Evolutionary conservation across 2,329 filamentous ascomycete genomes (phyloP).

Genomic region (Aspergillus ochraceus): DNA sequence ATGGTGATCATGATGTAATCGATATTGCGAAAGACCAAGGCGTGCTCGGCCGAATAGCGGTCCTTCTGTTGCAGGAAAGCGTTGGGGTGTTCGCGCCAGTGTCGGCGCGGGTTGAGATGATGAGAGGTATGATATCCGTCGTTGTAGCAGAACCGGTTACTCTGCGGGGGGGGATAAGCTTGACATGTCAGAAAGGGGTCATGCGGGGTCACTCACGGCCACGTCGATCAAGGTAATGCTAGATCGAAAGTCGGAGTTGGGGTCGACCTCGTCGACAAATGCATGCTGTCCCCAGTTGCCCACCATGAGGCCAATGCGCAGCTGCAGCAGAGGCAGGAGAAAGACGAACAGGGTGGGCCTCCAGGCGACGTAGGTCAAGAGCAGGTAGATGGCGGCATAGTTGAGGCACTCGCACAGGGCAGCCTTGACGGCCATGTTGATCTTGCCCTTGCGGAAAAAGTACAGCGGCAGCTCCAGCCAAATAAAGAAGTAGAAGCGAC

Average conservation of each 20-base stretch:
- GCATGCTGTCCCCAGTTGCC: constrained; percentile 86
- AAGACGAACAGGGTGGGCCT: constrained; percentile 64
- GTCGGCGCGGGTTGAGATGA: constrained; percentile 47
- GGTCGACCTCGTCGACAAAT: constrained; percentile 72
- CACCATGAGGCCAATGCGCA: constrained; percentile 73
- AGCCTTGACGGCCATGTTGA: constrained; percentile 54
- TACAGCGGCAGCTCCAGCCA: constrained; percentile 76
- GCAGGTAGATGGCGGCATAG: constrained; percentile 54
- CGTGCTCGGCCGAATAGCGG: constrained; percentile 65
- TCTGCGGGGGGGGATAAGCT: constrained; percentile 48
- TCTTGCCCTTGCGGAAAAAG: constrained; percentile 65
- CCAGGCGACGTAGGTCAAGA: constrained; percentile 52
- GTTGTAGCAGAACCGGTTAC: constrained; percentile 79
- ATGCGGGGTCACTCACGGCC: constrained; percentile 55
- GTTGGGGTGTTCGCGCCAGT: constrained; percentile 78
- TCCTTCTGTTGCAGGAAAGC: constrained; percentile 70
- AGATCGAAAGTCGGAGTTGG: constrained; percentile 74
- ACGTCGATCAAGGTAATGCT: constrained; percentile 81
- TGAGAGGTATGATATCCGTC: constrained; percentile 76
- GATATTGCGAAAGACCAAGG: constrained; percentile 77
- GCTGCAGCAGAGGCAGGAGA: constrained; percentile 63
- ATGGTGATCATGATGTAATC: constrained; percentile 77
- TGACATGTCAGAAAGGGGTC: background rate
- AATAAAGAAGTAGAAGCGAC: constrained; percentile 70
- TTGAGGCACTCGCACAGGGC: constrained; percentile 62